A percentile compares a stretch with the other conserved stretches of the same genome.
Conservation (phyloP, 306 rosid genomes). For the Inga laurina region DNA sequence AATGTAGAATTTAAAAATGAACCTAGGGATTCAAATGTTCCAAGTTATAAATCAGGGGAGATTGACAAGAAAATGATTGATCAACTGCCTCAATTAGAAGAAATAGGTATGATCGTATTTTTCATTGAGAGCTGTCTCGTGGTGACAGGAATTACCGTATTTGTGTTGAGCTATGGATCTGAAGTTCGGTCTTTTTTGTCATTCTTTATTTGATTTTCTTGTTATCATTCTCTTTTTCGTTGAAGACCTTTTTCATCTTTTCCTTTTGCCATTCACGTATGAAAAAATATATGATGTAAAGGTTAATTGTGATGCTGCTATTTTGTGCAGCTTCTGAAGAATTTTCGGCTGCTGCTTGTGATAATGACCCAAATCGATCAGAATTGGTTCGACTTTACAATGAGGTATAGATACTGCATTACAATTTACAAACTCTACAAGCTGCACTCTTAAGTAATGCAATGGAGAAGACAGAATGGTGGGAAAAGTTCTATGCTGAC, state of each 20-base stretch:
- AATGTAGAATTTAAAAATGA: conserved; percentile 60
- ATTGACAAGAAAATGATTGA: conserved; percentile 51
- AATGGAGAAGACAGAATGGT: neutral
- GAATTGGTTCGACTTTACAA: conserved; percentile 79
- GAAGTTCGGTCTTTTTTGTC: neutral
- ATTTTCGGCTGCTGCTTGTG: conserved; percentile 59
- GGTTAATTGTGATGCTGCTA: conserved; percentile 19
- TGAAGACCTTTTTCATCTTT: neutral
- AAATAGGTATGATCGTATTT: conserved; percentile 60
- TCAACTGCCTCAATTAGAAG: conserved; percentile 65
- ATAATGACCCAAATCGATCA: conserved; percentile 59
- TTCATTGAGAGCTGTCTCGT: conserved; percentile 18
- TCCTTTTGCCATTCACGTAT: neutral
- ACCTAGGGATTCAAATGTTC: conserved; percentile 44
- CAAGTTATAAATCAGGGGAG: conserved; percentile 50
- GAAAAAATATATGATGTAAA: neutral
- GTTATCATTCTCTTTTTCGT: neutral
- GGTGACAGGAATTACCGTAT: conserved; percentile 15
- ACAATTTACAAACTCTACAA: neutral
- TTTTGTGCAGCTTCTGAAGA: conserved; percentile 70
- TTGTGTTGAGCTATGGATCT: conserved; percentile 13
- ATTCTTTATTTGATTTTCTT: neutral
- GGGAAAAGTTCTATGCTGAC: conserved; percentile 1
- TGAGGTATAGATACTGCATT: conserved; percentile 50
- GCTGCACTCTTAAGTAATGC: conserved; percentile 21